Evolutionary conservation across 257 asterid genomes (phyloP), one percentile per base, ranked within the genome.

Genomic region (Solanum chaucha): DNA sequence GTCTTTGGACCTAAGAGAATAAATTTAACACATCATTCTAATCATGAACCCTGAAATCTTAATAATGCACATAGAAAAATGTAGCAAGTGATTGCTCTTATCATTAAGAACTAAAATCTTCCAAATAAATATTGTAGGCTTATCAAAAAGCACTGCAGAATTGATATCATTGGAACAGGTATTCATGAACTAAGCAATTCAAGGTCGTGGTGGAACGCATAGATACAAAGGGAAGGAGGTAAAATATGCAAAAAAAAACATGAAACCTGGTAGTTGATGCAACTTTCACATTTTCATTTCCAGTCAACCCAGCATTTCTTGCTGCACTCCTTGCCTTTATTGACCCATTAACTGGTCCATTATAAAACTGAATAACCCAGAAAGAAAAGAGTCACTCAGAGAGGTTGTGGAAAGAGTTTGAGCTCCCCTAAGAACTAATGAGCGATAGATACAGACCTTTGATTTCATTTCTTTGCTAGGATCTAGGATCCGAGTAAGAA

Each of bases 401-500:
- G 89, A 84, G 46, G 84, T 85, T 41, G 67, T 67, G 41, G 82
- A 85, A 85, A 17, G 14, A 85, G 36, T 44, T 68, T 67, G 82
- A 85, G 12, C 48, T 67, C 70, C 46, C 24, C 38, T 10, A 70
- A 85, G 14, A 61, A 82, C 61, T 77, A 70, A 12, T 68, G 59
- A 86, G 86, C 81, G 82, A 71, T 65, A 84, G 86, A 30, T 48
- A 84, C 92, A 70, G 34, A 96, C 98, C 96, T 93, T 90, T 77
- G 93, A 89, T 89, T 92, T 96, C 91, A 92, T 88, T 87, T 92
- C 97, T 92, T 90, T 93, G 93, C 90, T 90, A 80, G 98, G 98
- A 90, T 94, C 98, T 82, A 95, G 90, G 90, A 96, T 93, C 91
- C 93, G 97, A 88, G 94, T 82, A 84, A 96, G 96, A 89, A 96